Evolutionary conservation across 768 basidiomycete species (phyloP).

Genomic region (Hygrocybe coccinea): DNA sequence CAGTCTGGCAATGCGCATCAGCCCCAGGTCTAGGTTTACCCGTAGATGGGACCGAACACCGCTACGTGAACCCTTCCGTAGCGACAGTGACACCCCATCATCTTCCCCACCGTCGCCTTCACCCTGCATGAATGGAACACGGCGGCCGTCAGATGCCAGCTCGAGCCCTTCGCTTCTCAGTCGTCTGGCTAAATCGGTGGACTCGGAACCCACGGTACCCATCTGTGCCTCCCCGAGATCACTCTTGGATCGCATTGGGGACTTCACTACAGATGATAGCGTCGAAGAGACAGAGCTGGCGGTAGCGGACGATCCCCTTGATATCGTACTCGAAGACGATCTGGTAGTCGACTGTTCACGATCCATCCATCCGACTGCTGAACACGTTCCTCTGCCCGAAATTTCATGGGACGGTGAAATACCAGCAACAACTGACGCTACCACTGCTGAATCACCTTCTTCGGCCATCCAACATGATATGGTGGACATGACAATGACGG

Average conservation of each 20-base stretch:
- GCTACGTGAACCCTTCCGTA: background rate
- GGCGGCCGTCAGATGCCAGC: background rate
- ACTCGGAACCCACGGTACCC: background rate
- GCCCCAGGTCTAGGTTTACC: background rate
- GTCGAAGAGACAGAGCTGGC: background rate
- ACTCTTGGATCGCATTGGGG: background rate
- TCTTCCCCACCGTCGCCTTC: background rate
- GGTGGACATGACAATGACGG: too few relatives aligned
- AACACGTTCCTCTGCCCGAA: background rate
- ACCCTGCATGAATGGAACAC: too few relatives aligned
- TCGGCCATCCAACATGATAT: too few relatives aligned
- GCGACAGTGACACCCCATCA: background rate
- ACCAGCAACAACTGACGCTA: too few relatives aligned
- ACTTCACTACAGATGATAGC: background rate
- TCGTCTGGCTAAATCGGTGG: background rate
- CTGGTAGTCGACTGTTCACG: background rate
- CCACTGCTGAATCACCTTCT: too few relatives aligned
- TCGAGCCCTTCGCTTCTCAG: background rate
- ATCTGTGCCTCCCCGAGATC: background rate
- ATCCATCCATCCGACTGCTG: background rate
- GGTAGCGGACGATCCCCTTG: background rate
- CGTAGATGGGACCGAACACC: background rate
- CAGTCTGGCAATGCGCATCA: constrained; percentile 1
- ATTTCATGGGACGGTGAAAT: too few relatives aligned
- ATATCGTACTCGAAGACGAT: background rate